Base-by-base conservation (phyloP, 768 basidiomycete species). In the Termitomyces sp. region DNA sequence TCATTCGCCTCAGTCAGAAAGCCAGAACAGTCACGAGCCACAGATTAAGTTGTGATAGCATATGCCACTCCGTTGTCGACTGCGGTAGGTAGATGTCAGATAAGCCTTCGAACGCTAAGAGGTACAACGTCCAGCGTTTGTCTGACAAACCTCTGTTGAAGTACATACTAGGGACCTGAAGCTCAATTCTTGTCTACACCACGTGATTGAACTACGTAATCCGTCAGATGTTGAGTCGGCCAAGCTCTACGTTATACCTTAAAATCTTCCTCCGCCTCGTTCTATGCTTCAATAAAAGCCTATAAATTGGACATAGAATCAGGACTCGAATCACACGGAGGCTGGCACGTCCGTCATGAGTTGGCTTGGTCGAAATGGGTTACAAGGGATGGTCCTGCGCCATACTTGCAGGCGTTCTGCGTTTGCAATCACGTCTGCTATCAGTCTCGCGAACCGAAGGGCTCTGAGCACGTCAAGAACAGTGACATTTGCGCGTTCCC, bases 321-420 rank as follows among this genome's bases (percentile, higher is more conserved):
- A 24, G 24, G 44, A 26, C 4, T 45, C 3, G n/a, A 33, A 20
- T 28, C 7, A 14, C 36, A 5, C 52, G 35, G 40, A n/a, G 58
- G 33, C 47, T 30, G 53, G 54, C 20, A 44, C 35, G 48, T 52
- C 45, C 32, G 54, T 36, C 58, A 66, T 66, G 65, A 66, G 61
- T 53, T 66, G 65, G 63, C 48, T 64, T 22, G 61, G 65, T 28
- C 60, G 60, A 59, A 58, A 59, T 32, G 55, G 61, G n/a, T 16
- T 64, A 40, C 61, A 56, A 40, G 33, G 52, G 32, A 40, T 45
- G 32, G 58, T 61, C 24, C 10, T 59, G 35, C 60, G 47, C 56
- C 61, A 64, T 24, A 47, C 61, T 30, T 66, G 54, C 43, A 62
- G 61, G 55, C 61, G 56, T 46, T 57, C 61, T 48, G 30, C 48